Evolutionary conservation across 805 yeast genomes (phyloP).

Genomic region (Teunomyces lycoperdinae): DNA sequence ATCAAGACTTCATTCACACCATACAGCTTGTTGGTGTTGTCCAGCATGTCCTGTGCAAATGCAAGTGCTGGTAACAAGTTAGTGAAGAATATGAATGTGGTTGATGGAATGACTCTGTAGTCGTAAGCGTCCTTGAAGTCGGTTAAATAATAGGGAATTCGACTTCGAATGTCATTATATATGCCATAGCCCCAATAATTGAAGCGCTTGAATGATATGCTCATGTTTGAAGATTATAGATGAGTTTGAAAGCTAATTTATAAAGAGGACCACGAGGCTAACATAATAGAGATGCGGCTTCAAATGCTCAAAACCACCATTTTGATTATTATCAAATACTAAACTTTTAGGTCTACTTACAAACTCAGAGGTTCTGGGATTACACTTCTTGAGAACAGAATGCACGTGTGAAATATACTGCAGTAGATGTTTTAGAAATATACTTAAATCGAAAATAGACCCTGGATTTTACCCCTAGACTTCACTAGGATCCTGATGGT

Average conservation of each 20-base stretch:
- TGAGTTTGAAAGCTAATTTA: neutral
- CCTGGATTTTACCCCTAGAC: too few relatives aligned
- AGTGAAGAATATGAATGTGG: conserved; percentile 81
- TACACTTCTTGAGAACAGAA: too few relatives aligned
- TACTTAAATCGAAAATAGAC: too few relatives aligned
- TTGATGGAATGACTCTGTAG: conserved; percentile 85
- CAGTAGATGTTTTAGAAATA: too few relatives aligned
- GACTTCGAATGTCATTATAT: conserved; percentile 44
- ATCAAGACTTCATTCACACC: conserved; percentile 90
- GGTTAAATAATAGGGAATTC: conserved; percentile 66
- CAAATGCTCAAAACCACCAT: neutral
- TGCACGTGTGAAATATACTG: too few relatives aligned
- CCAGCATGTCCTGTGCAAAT: conserved; percentile 96
- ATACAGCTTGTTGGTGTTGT: conserved; percentile 78
- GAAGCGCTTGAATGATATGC: conserved; percentile 9
- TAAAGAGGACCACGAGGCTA: neutral
- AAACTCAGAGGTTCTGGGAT: too few relatives aligned
- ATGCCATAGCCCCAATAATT: conserved; percentile 47
- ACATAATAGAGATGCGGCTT: neutral
- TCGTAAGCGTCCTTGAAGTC: conserved; percentile 84
- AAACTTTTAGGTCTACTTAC: too few relatives aligned
- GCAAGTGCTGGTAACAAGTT: conserved; percentile 92
- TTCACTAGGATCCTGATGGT: too few relatives aligned
- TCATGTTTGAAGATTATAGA: neutral
- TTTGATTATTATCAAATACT: too few relatives aligned